Conservation (phyloP, 148 eudicot genomes). For the Talinum fruticosum region DNA sequence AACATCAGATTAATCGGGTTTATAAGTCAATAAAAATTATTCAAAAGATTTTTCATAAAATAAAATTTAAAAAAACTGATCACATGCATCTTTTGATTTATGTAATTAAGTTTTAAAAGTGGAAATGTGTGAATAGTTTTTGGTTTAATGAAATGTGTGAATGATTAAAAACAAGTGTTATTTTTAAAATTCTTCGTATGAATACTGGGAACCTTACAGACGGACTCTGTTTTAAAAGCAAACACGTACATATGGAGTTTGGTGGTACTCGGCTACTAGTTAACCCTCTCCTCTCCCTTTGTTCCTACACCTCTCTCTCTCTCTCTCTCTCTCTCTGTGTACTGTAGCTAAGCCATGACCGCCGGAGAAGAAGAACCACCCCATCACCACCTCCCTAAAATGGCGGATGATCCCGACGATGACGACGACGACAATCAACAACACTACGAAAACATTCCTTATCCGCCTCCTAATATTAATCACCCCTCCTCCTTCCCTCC, state of each 20-base stretch:
- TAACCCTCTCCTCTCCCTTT: not conserved
- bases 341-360: constrained; percentile 15
- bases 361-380: constrained; percentile 16
- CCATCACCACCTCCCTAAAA: constrained; percentile 34
- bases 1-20: no score
- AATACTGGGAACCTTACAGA: not conserved
- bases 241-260: not conserved
- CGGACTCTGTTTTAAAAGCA: not conserved
- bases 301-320: not conserved
- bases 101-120: no score
- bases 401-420: constrained; percentile 24
- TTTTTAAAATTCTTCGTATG: no score
- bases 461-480: not conserved
- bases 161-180: no score
- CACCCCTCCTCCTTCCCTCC: not conserved
- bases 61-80: no score
- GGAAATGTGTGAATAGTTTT: not conserved
- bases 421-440: constrained; percentile 1
- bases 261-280: not conserved
- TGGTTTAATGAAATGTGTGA: not conserved
- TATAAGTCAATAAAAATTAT: no score
- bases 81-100: no score
- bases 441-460: not conserved
- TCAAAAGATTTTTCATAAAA: no score
- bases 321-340: not conserved